Base-by-base conservation (phyloP, 768 basidiomycete species). In the Pleurotus tuoliensis region DNA sequence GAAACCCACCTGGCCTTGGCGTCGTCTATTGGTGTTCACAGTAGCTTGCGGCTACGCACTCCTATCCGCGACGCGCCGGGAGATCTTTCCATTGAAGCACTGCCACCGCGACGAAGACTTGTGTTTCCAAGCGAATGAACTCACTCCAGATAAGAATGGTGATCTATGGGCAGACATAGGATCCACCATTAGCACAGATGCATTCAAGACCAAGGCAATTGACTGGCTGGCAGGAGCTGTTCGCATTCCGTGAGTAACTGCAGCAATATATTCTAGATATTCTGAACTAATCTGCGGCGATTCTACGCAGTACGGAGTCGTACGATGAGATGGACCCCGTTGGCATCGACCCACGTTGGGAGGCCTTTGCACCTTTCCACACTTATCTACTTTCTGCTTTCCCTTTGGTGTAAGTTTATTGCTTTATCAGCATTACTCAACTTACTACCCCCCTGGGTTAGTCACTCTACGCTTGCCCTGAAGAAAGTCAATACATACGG, bases 401-500 rank as follows among this genome's bases (percentile, higher is more conserved):
- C 34, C 94, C 89, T 61, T 82, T 86, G 9, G 73, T 85, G 66
- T 82, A 78, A 77, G 89, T 70, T 41, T 73, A 70, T 20, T 43
- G 6, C 41, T 13, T 38, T 12, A 40, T n/a, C 3, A 47, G 45
- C 11, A 15, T 25, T 25, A 25, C 4, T 4, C 24, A 39, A 20
- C 7, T 47, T 15, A 16, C 41, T 20, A n/a, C 34, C 6, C 25
- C 22, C 16, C 15, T 51, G 27, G 22, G 43, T 38, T 44, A 90
- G 87, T 9, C 84, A 89, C 66, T 47, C 73, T n/a, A 77, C 68
- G 7, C 74, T 92, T 44, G 64, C 76, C 27, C 75, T 88, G 58
- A 84, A 83, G 7, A 85, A 83, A 61, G 82, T 94, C 62, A 91
- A 92, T 67, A 88, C 82, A 0, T 89, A 88, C 61, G 90, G 82